Conservation (phyloP, 2,329 filamentous ascomycete genomes). For the Tolypocladium nubicola region DNA sequence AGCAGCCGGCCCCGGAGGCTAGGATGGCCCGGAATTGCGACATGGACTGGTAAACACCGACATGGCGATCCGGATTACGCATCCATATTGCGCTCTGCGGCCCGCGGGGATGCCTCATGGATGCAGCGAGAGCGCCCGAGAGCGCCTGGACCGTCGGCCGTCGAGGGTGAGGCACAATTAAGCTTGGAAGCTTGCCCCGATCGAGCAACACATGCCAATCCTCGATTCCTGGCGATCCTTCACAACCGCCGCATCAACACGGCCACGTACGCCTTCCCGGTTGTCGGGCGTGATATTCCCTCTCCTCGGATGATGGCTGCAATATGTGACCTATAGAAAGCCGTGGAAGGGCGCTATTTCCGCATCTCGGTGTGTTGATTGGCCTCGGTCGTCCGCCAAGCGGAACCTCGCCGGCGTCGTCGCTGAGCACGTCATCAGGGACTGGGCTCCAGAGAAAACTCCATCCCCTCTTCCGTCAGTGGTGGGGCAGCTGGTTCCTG, state of each 20-base stretch:
- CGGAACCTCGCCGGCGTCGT: background rate
- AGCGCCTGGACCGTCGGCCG: background rate
- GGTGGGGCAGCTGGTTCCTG: background rate
- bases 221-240: background rate
- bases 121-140: background rate
- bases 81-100: background rate
- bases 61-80: background rate
- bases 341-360: background rate
- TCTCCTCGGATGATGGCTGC: background rate
- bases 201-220: background rate
- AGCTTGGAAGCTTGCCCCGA: too few relatives aligned
- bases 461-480: background rate
- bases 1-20: background rate
- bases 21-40: background rate
- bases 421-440: slow-evolving; percentile 6
- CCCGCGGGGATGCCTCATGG: background rate
- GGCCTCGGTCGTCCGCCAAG: background rate
- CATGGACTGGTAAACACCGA: background rate
- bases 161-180: background rate
- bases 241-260: background rate
- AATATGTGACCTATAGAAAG: background rate
- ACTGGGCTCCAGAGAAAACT: background rate
- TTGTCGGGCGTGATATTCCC: background rate
- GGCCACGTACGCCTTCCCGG: background rate
- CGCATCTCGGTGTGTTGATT: background rate